Percentiles rank a stretch among this genome's conserved stretches.
These are phyloP conservation scores for Scedosporium minutisporum DNA, from an alignment of 2,329 filamentous ascomycete genomes.

Conservation along the genomic window DNA sequence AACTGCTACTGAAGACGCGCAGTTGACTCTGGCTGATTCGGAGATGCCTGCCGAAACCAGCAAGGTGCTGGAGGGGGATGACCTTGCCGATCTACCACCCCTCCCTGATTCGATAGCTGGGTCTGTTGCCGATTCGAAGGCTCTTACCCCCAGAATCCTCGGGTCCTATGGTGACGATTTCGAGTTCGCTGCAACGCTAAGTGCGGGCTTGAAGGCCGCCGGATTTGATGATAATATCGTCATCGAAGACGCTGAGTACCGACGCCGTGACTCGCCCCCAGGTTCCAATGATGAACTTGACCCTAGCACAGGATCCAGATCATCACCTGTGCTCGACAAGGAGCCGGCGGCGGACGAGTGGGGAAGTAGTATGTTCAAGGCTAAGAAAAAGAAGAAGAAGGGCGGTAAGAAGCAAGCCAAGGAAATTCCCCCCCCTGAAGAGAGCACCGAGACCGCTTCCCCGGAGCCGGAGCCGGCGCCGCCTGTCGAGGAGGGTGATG, in stretches of 20 bases:
- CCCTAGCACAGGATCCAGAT: conserved; percentile 20
- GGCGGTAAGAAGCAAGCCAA: conserved; percentile 13
- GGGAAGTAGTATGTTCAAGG: conserved; percentile 18
- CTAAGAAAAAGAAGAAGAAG: conserved; percentile 22
- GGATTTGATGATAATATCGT: conserved; percentile 65
- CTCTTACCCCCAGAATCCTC: conserved; percentile 22
- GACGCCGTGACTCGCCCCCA: conserved; percentile 53
- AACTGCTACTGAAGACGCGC: not conserved
- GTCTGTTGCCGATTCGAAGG: not conserved
- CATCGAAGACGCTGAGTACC: conserved; percentile 55
- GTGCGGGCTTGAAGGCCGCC: conserved; percentile 57
- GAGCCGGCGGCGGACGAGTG: conserved; percentile 13
- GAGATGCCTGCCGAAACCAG: no score
- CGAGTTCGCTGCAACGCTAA: conserved; percentile 59
- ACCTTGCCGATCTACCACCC: not conserved
- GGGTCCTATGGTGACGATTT: conserved; percentile 58
- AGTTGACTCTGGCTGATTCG: no score
- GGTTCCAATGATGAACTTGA: conserved; percentile 43
- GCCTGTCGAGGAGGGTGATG: not conserved
- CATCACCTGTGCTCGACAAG: not conserved
- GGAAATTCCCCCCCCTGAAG: conserved; percentile 2
- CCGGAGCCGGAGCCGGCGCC: not conserved
- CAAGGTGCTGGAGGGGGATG: not conserved
- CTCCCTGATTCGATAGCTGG: not conserved
- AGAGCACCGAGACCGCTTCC: not conserved